phyloP scores from a whole-genome alignment of 441 rosid species.

The Cnidoscolus chayamansa region DNA sequence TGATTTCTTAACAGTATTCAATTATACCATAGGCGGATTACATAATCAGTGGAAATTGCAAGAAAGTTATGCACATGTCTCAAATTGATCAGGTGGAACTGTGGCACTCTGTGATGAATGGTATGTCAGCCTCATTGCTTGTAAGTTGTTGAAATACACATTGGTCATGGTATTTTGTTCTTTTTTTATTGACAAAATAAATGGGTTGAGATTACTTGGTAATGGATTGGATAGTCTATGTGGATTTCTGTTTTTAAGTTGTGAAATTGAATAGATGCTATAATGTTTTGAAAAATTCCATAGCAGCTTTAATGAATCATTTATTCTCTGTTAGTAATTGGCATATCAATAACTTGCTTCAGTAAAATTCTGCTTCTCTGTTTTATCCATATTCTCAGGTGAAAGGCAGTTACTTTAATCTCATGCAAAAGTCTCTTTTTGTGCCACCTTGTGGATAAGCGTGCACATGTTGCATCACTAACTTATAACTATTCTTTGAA shows the following conservation, averaged over 20 bases:
- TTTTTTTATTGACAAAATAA: background rate
- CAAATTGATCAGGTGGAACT: constrained; percentile 39
- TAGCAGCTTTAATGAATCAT: too few relatives aligned
- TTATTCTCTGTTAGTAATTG: background rate
- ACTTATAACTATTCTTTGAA: constrained; percentile 3
- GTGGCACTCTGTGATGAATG: constrained; percentile 23
- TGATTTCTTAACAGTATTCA: constrained; percentile 19
- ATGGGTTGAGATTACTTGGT: background rate
- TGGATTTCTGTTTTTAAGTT: background rate
- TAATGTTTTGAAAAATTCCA: too few relatives aligned
- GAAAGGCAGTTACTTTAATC: background rate
- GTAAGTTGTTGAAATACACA: background rate
- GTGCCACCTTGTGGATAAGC: background rate
- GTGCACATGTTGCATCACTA: background rate
- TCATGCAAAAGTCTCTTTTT: background rate
- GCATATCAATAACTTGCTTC: background rate
- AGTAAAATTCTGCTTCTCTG: background rate
- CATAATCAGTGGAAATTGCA: constrained; percentile 80
- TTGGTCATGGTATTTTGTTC: background rate
- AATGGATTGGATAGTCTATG: too few relatives aligned
- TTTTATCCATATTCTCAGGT: background rate
- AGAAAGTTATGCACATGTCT: constrained; percentile 87
- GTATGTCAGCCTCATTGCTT: constrained; percentile 8
- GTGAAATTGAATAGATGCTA: background rate
- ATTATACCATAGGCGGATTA: constrained; percentile 70